Percentiles rank a stretch among this genome's conserved stretches.
phyloP scores from a whole-genome alignment of 2,329 filamentous ascomycete genomes.

The Talaromyces verruculosus region DNA sequence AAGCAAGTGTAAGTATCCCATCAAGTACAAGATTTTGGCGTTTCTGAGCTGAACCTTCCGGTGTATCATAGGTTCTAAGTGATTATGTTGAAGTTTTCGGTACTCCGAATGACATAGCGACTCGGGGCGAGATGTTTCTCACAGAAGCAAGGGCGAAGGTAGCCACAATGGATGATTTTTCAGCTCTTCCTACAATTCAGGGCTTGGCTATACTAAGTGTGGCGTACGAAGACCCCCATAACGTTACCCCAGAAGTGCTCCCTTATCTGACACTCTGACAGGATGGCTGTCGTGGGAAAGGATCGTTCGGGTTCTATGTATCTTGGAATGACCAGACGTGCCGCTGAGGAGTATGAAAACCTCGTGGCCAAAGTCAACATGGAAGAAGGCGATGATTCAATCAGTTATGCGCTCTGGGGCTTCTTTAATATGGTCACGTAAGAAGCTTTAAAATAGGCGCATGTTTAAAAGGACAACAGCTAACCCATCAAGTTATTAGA shows the following conservation, averaged over 20 bases:
- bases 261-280: not conserved
- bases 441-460: not conserved
- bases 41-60: not conserved
- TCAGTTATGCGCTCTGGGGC: conserved; percentile 15
- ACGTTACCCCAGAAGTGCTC: not conserved
- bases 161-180: conserved; percentile 1
- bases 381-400: not conserved
- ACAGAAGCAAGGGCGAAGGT: not conserved
- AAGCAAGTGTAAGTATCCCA: conserved; percentile 38
- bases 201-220: conserved; percentile 6
- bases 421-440: conserved; percentile 15
- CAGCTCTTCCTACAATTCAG: conserved; percentile 1
- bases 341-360: conserved; percentile 2
- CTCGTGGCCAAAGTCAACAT: not conserved
- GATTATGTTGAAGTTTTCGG: conserved; percentile 3
- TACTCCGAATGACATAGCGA: not conserved
- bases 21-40: not conserved
- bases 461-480: not conserved
- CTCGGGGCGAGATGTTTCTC: conserved; percentile 11
- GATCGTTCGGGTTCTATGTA: conserved; percentile 6
- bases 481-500: not conserved
- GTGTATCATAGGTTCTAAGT: not conserved
- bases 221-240: not conserved
- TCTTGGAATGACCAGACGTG: conserved; percentile 9
- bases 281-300: conserved; percentile 2